Evolutionary conservation across 2,329 filamentous ascomycete genomes (phyloP).

Genomic region (Venturia asperata): DNA sequence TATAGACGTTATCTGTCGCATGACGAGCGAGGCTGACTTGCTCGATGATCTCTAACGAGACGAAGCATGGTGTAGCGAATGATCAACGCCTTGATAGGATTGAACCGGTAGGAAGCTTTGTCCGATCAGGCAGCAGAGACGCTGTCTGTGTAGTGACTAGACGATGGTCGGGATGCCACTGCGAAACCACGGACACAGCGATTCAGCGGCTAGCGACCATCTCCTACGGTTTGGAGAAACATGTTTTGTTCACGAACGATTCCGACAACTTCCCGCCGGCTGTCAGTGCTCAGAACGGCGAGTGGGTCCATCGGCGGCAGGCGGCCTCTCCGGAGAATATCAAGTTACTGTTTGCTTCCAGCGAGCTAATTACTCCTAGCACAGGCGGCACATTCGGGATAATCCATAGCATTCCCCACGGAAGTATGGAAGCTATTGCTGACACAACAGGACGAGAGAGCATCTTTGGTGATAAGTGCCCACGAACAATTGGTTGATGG

Average conservation of each 20-base stretch:
- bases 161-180: neutral
- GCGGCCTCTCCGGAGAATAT: neutral
- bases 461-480: neutral
- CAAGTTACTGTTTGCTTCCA: neutral
- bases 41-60: neutral
- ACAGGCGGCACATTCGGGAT: too few species aligned
- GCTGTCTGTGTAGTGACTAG: neutral
- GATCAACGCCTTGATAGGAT: neutral
- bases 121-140: neutral
- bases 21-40: constrained; percentile 4
- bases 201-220: too few species aligned
- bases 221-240: neutral
- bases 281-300: neutral
- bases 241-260: neutral
- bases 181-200: too few species aligned
- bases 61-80: neutral
- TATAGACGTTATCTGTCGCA: neutral
- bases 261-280: too few species aligned
- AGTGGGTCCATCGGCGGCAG: neutral
- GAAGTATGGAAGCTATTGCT: too few species aligned
- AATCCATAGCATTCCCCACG: too few species aligned
- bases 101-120: neutral
- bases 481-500: too few species aligned
- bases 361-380: too few species aligned
- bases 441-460: too few species aligned